Evolutionary conservation across 2,329 filamentous ascomycete genomes (phyloP), one percentile per base, ranked within the genome.

Genomic region (Apiospora aurea): DNA sequence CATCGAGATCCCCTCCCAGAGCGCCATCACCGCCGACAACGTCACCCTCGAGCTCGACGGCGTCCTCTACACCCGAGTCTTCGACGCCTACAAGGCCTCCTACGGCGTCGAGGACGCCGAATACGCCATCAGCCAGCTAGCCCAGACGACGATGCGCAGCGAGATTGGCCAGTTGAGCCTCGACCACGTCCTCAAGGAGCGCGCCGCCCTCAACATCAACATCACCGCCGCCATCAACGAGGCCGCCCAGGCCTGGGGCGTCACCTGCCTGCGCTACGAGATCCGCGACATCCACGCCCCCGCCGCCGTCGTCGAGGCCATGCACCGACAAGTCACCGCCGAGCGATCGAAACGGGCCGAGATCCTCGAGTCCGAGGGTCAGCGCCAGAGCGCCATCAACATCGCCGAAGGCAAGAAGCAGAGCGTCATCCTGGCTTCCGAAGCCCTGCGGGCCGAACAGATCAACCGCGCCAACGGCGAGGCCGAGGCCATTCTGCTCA

Each of bases 181-280:
- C 78, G 96, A 99, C 83, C 96, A 99, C 84, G 96, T 99, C 64
- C 89, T 99, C 72, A 98, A 98, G 82, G 96, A 99, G 87, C 94
- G 96, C 75, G 94, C 95, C 3, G 94, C 95, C 26, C 91, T 99
- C 76, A 99, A 99, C 87, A 95, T 91, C 75, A 98, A 99, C 85
- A 99, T 99, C 81, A 98, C 96, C n/a, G 92, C 94, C 72, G 96
- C 96, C 61, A 98, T 99, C 88, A 99, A 99, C 82, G 96, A 98
- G 82, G 96, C 96, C 1, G 96, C 96, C 5, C 93, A 97, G 78
- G 96, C 96, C 70, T 99, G 96, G 96, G 96, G 96, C 73, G 94
- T 99, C 26, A 94, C 94, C 46, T 99, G 96, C 81, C 88, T 99
- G 74, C 93, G 96, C 72, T 99, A 99, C 86, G 96, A 99, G 84